Evolutionary conservation across 495 filamentous ascomycete genomes (phyloP).

Genomic region (Aspergillus bridgeri): DNA sequence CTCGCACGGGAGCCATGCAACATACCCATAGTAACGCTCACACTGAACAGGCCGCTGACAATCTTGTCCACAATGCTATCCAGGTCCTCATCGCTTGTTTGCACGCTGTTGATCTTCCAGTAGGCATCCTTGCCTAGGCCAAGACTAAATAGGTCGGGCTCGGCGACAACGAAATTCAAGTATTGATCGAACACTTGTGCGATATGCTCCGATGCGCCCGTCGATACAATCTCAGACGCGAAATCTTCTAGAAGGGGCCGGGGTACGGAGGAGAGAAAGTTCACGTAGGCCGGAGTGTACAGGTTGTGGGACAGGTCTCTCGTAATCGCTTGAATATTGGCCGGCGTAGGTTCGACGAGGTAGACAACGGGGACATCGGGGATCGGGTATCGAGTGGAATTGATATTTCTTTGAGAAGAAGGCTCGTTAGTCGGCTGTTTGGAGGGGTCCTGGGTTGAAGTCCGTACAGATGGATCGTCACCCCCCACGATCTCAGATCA

Average conservation of each 20-base stretch:
- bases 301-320: conserved; percentile 79
- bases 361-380: conserved; percentile 97
- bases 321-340: conserved; percentile 81
- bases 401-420: conserved; percentile 60
- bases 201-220: conserved; percentile 81
- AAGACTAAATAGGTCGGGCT: conserved; percentile 93
- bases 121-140: conserved; percentile 88
- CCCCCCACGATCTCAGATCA: conserved; percentile 85
- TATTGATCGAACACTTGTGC: conserved; percentile 96
- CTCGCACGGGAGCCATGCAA: background rate
- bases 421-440: conserved; percentile 13
- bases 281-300: conserved; percentile 93
- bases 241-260: conserved; percentile 94
- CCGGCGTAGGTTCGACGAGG: conserved; percentile 79
- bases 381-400: conserved; percentile 79
- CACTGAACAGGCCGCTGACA: conserved; percentile 92
- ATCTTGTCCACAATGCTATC: conserved; percentile 84
- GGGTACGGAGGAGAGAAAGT: conserved; percentile 94
- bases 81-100: conserved; percentile 85
- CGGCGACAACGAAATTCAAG: conserved; percentile 93
- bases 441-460: background rate
- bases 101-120: conserved; percentile 89
- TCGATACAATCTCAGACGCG: conserved; percentile 77
- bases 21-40: conserved; percentile 93
- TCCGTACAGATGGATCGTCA: conserved; percentile 90